Base-by-base conservation (phyloP, 306 rosid genomes). In the Rosa lucieae region DNA sequence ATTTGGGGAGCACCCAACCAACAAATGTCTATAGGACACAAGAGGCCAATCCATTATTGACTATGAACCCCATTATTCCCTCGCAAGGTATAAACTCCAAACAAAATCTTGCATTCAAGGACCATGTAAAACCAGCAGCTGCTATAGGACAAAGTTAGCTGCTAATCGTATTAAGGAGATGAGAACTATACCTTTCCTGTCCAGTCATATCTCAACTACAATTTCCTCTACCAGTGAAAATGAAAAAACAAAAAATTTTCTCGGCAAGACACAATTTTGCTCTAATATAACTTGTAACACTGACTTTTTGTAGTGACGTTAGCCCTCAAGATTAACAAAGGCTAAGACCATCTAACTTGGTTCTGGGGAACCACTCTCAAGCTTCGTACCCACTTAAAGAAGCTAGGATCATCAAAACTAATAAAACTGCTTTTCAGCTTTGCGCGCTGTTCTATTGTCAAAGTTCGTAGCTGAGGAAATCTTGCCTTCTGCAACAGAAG, bases 331-430 rank as follows among this genome's bases (percentile, higher is more conserved):
- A 58, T 59, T 59, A 23, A 58, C 26, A 61, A 75, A 11, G 23
- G 32, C 20, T 6, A 47, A 37, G 4, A 26, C 21, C 46, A 39
- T 10, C 70, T 87, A 95, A 78, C 89, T 90, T 58, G 97, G 96
- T 81, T 91, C 97, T 17, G 99, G 23, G 98, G 99, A 68, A 93
- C 89, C 70, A 87, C 83, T 82, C 86, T 91, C 89, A 96, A 81
- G 74, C 93, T 78, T 86, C 91, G 89, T 90, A 96, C 84, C 99
- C 98, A 96, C 83, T 96, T 98, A 32, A 94, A 91, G 67, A 87
- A 89, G 85, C 98, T 96, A 5, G 99, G 98, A 70, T 96, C 99
- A 42, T 96, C 99, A 40, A 96, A 96, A 83, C 88, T 93, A 74
- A 93, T 77, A 79, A 96, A 96, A 87, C 91, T 96, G 88, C 92